Evolutionary conservation across 2,329 filamentous ascomycete genomes (phyloP).

Genomic region (Lachnellula occidentalis): DNA sequence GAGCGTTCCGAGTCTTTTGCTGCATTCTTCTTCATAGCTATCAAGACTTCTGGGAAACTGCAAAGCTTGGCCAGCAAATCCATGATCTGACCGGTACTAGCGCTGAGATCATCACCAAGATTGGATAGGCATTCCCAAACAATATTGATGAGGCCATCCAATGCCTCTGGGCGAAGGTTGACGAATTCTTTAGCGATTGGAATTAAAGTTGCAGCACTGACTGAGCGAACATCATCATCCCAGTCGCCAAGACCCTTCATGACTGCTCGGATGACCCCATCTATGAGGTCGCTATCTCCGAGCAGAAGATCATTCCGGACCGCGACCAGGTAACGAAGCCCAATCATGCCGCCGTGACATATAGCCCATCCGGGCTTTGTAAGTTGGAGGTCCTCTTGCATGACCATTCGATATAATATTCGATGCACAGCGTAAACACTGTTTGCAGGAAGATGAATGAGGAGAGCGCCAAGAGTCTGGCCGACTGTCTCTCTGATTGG

Average conservation of each 20-base stretch:
- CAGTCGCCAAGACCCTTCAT: slow-evolving; percentile 89
- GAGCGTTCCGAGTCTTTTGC: slow-evolving; percentile 78
- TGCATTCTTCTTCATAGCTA: slow-evolving; percentile 90
- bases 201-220: slow-evolving; percentile 94
- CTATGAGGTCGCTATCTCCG: slow-evolving; percentile 77
- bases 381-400: slow-evolving; percentile 76
- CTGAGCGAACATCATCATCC: slow-evolving; percentile 93
- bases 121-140: slow-evolving; percentile 97
- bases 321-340: slow-evolving; percentile 88
- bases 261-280: slow-evolving; percentile 85
- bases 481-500: slow-evolving; percentile 94
- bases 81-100: slow-evolving; percentile 98
- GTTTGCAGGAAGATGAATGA: slow-evolving; percentile 73
- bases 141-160: slow-evolving; percentile 82
- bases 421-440: slow-evolving; percentile 82
- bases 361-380: slow-evolving; percentile 82
- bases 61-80: slow-evolving; percentile 93
- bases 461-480: slow-evolving; percentile 82
- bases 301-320: slow-evolving; percentile 89
- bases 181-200: slow-evolving; percentile 96
- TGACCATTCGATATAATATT: slow-evolving; percentile 82
- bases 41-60: slow-evolving; percentile 85
- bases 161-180: slow-evolving; percentile 68
- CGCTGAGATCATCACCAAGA: slow-evolving; percentile 93
- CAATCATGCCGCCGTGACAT: slow-evolving; percentile 97